Conservation (phyloP, 2,329 filamentous ascomycete species). For the Cercospora brassicicola region DNA sequence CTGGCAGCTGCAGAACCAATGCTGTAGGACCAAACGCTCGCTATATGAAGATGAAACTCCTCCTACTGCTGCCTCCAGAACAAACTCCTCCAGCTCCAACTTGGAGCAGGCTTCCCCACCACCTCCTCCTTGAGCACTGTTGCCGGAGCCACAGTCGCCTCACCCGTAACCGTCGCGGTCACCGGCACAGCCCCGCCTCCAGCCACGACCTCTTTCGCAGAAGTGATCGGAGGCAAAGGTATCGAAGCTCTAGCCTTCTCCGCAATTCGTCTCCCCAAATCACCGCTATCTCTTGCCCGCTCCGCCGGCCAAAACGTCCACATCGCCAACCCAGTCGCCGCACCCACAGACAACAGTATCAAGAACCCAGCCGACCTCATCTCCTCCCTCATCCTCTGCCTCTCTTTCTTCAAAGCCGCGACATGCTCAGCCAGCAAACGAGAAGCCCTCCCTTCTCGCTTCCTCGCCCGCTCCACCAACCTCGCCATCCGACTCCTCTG, state of each 20-base stretch:
- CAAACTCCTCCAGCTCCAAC: slow-evolving; percentile 18
- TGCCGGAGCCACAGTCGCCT: slow-evolving; percentile 1
- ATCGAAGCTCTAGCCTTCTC: slow-evolving; percentile 23
- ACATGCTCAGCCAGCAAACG: slow-evolving; percentile 13
- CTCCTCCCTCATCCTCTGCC: slow-evolving; percentile 23
- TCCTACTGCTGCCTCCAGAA: slow-evolving; percentile 21
- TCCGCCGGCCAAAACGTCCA: slow-evolving; percentile 33
- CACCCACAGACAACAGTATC: slow-evolving; percentile 25
- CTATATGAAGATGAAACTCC: too few relatives aligned
- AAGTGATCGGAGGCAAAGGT: slow-evolving; percentile 18
- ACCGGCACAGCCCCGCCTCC: slow-evolving; percentile 2
- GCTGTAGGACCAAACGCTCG: too few relatives aligned
- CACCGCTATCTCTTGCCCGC: slow-evolving; percentile 21
- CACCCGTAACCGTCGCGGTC: slow-evolving; percentile 6
- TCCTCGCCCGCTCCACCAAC: slow-evolving; percentile 19
- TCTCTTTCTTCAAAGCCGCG: slow-evolving; percentile 22
- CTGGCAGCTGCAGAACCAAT: too few relatives aligned
- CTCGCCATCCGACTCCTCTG: slow-evolving; percentile 14
- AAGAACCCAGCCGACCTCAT: slow-evolving; percentile 25
- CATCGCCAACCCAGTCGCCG: slow-evolving; percentile 28
- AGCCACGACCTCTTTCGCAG: not conserved
- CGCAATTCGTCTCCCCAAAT: slow-evolving; percentile 29
- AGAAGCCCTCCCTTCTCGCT: slow-evolving; percentile 11
- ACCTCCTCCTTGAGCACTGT: slow-evolving; percentile 6
- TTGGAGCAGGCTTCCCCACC: not conserved